A percentile compares a stretch with the other conserved stretches of the same genome.
phyloP scores from a whole-genome alignment of 148 eudicot genomes.

The Rhododendron kiyosumense region DNA sequence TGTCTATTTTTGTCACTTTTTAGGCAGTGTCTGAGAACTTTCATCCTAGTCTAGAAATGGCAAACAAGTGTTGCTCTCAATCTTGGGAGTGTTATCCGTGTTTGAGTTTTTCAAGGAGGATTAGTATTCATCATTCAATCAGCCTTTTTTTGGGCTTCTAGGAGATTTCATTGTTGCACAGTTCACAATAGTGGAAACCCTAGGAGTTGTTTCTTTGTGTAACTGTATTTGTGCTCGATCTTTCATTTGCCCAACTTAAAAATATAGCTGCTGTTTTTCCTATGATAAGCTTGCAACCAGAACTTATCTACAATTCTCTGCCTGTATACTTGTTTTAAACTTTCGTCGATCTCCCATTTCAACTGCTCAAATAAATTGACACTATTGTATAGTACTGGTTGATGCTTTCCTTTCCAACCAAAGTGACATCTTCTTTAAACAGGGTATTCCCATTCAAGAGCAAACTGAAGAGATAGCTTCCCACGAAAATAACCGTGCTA shows the following conservation, averaged over 20 bases:
- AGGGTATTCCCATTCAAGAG: slow-evolving; percentile 47
- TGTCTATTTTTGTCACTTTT: background rate
- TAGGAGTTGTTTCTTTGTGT: background rate
- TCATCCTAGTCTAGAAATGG: background rate
- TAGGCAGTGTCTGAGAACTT: background rate
- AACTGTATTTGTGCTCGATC: background rate
- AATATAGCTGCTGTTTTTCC: background rate
- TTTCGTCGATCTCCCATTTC: background rate
- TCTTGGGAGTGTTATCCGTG: background rate
- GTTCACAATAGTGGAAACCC: background rate
- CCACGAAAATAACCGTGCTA: slow-evolving; percentile 53
- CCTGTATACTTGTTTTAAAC: background rate
- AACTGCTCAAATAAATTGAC: background rate
- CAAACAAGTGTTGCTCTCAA: background rate
- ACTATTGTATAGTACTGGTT: background rate
- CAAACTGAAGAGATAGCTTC: slow-evolving; percentile 59
- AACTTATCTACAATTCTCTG: background rate
- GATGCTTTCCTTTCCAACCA: slow-evolving; percentile 29
- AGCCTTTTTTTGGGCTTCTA: background rate
- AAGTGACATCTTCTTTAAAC: slow-evolving; percentile 37
- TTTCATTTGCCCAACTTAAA: background rate
- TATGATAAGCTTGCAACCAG: background rate
- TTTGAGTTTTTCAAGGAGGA: background rate
- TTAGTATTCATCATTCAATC: background rate
- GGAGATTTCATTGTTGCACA: background rate